Percentiles rank a stretch among this genome's conserved stretches.
Evolutionary conservation across 331 rosid genomes (phyloP).

Genomic region (Stylosanthes scabra): DNA sequence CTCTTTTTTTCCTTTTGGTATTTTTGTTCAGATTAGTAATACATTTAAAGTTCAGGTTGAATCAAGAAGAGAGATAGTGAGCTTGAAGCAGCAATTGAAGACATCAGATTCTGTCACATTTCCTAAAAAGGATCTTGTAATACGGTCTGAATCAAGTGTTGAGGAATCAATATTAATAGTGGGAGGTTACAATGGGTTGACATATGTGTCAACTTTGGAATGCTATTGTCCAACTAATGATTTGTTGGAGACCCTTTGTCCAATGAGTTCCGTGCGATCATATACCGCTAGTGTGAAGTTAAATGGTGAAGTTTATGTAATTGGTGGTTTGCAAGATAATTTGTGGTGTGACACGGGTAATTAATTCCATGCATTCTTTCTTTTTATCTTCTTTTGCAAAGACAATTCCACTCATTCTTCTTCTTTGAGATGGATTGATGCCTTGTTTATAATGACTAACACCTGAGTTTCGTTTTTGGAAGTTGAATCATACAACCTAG

Average conservation of each 20-base stretch:
- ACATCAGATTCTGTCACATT: slow-evolving; percentile 26
- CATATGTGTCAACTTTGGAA: slow-evolving; percentile 41
- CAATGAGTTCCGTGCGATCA: slow-evolving; percentile 49
- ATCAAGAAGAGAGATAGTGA: slow-evolving; percentile 44
- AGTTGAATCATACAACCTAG: slow-evolving; percentile 57
- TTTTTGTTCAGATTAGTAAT: background rate
- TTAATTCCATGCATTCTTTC: background rate
- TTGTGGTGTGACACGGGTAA: slow-evolving; percentile 55
- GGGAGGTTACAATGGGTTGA: slow-evolving; percentile 55
- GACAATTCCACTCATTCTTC: background rate
- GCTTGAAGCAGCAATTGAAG: slow-evolving; percentile 40
- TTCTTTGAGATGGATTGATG: background rate
- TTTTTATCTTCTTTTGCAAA: background rate
- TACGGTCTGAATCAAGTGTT: slow-evolving; percentile 20
- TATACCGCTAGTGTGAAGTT: slow-evolving; percentile 42
- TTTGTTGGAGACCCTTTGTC: slow-evolving; percentile 40
- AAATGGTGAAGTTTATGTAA: slow-evolving; percentile 44
- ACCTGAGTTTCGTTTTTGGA: slow-evolving; percentile 19
- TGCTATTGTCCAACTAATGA: slow-evolving; percentile 45
- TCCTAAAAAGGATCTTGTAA: slow-evolving; percentile 12
- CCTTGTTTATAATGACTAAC: slow-evolving; percentile 16
- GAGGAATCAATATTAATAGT: slow-evolving; percentile 44
- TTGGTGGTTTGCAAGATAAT: slow-evolving; percentile 46
- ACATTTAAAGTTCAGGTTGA: slow-evolving; percentile 44
- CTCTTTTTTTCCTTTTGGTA: background rate